A percentile compares a stretch with the other conserved stretches of the same genome.
These are phyloP conservation scores for Entomophthora muscae DNA, from an alignment of 371 early-diverging fungal genomes.

Conservation along the genomic window DNA sequence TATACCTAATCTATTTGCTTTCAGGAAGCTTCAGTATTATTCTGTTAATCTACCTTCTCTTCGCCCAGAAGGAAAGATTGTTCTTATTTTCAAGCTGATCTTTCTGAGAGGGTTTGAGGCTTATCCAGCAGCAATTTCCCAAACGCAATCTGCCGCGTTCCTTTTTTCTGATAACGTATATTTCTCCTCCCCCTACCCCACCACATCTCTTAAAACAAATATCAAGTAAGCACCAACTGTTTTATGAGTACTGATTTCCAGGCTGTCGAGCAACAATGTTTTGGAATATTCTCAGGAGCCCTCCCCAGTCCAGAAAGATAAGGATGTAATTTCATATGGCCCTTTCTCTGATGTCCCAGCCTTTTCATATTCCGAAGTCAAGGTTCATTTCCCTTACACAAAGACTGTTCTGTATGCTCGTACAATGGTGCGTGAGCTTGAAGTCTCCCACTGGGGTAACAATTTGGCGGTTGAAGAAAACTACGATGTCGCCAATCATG, in stretches of 20 bases:
- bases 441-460: constrained; percentile 73
- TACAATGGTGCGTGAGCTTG: constrained; percentile 44
- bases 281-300: constrained; percentile 12
- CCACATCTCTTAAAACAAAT: constrained; percentile 58
- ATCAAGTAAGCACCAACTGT: too few species aligned
- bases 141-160: neutral
- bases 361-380: constrained; percentile 21
- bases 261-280: constrained; percentile 11
- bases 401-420: constrained; percentile 45
- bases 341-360: constrained; percentile 32
- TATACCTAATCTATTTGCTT: too few species aligned
- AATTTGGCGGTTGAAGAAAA: constrained; percentile 72
- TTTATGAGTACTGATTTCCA: too few species aligned
- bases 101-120: neutral
- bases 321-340: constrained; percentile 53
- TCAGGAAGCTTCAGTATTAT: neutral
- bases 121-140: neutral
- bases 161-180: constrained; percentile 4
- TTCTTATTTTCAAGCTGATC: neutral
- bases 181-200: constrained; percentile 26
- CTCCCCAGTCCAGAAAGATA: constrained; percentile 18
- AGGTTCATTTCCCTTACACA: constrained; percentile 48
- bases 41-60: neutral
- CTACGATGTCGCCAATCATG: constrained; percentile 58
- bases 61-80: neutral